Evolutionary conservation across 2,329 filamentous ascomycete species (phyloP).

Genomic region (Diaporthe ilicicola): DNA sequence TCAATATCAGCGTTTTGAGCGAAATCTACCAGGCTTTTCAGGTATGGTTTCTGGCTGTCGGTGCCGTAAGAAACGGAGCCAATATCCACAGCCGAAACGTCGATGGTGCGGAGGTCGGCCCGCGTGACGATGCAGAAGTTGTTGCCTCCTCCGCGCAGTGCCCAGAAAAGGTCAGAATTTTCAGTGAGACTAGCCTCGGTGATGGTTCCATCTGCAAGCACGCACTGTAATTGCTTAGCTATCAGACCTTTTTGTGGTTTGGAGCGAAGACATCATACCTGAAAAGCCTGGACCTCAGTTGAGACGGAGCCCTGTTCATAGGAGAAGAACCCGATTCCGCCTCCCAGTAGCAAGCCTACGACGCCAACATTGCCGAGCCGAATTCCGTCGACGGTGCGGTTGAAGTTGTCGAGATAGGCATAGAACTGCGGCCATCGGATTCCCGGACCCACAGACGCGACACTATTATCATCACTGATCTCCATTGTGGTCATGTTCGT

Average conservation of each 20-base stretch:
- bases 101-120: slow-evolving; percentile 38
- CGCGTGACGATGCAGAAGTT: slow-evolving; percentile 45
- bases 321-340: not conserved
- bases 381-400: not conserved
- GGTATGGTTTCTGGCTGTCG: not conserved
- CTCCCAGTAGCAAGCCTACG: not conserved
- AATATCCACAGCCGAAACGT: not conserved
- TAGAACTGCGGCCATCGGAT: not conserved
- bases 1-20: not conserved
- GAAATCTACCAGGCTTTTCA: not conserved
- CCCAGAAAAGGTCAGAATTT: slow-evolving; percentile 41
- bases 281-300: too few species aligned
- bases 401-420: not conserved
- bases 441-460: not conserved
- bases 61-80: not conserved
- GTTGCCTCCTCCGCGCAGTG: slow-evolving; percentile 37
- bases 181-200: slow-evolving; percentile 36
- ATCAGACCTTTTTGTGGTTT: too few species aligned
- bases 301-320: not conserved
- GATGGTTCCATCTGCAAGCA: slow-evolving; percentile 39
- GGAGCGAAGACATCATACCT: too few species aligned
- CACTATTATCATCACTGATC: not conserved
- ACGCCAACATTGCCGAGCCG: not conserved
- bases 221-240: slow-evolving; percentile 8
- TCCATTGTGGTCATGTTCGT: not conserved